Percentiles rank a stretch among this genome's conserved stretches.
Conservation (phyloP, 208 protist species). For the Herpetomonas samuelpessoai region DNA sequence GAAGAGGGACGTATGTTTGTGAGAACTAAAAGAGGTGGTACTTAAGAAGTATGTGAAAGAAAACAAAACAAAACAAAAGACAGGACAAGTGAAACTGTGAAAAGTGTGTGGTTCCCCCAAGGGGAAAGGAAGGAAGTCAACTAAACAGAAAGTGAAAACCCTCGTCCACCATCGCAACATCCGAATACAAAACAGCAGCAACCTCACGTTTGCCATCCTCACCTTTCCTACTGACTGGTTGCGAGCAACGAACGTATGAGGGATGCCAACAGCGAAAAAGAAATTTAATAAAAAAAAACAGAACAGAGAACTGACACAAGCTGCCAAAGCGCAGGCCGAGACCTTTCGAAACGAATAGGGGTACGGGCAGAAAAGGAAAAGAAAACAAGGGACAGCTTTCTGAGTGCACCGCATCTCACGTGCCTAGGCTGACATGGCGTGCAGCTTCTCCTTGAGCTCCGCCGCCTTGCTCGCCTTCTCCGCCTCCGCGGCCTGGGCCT, state of each 20-base stretch:
- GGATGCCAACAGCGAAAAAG: slow-evolving; percentile 1
- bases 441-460: slow-evolving; percentile 24
- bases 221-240: too few species aligned
- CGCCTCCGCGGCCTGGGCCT: slow-evolving; percentile 1
- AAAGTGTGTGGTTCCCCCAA: too few species aligned
- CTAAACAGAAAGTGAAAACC: background rate
- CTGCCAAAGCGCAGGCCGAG: background rate
- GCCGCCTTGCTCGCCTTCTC: background rate
- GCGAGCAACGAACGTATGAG: background rate
- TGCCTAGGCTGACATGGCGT: slow-evolving; percentile 6
- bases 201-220: too few species aligned
- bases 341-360: background rate
- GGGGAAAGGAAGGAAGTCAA: slow-evolving; percentile 6
- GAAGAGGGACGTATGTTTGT: slow-evolving; percentile 7
- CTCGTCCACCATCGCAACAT: too few species aligned
- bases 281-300: slow-evolving; percentile 11
- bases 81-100: slow-evolving; percentile 8
- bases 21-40: slow-evolving; percentile 4
- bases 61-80: slow-evolving; percentile 14
- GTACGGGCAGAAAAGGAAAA: background rate
- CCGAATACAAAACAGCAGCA: too few species aligned
- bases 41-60: background rate
- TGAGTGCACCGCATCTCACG: background rate
- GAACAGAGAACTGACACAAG: background rate
- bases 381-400: too few species aligned